phyloP scores from a whole-genome alignment of 306 rosid species.

The Luffa aegyptiaca region DNA sequence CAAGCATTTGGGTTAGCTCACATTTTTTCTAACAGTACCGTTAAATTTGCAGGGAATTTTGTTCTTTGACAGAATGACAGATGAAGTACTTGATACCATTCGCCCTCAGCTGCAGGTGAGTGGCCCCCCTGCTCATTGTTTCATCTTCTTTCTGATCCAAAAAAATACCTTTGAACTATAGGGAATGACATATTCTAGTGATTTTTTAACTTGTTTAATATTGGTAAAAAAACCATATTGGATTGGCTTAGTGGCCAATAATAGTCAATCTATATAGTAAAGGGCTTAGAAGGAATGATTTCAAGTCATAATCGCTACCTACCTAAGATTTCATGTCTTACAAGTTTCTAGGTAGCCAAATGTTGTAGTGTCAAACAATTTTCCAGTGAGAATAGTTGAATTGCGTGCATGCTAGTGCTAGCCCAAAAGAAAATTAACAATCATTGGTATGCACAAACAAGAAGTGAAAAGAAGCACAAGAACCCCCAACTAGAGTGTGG shows the following conservation, averaged over 20 bases:
- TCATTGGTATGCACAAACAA: not conserved
- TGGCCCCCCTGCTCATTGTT: not conserved
- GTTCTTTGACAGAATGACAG: constrained; percentile 90
- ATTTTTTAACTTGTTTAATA: not conserved
- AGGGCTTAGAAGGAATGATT: not conserved
- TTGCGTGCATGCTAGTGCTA: not conserved
- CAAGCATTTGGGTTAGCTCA: not conserved
- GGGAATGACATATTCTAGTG: not conserved
- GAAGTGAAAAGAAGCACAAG: not conserved
- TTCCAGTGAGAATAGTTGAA: not conserved
- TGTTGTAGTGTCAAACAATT: too few species aligned
- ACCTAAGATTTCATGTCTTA: not conserved
- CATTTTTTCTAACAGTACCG: not conserved
- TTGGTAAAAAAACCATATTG: not conserved
- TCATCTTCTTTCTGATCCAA: not conserved
- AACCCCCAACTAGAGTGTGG: not conserved
- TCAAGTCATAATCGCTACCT: not conserved
- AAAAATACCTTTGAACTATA: not conserved
- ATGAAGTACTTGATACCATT: constrained; percentile 54
- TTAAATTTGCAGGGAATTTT: constrained; percentile 57
- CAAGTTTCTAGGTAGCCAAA: not conserved
- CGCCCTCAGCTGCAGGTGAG: constrained; percentile 56
- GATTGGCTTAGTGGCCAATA: not conserved
- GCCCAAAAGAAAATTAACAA: not conserved
- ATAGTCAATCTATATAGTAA: not conserved